Evolutionary conservation across 2,329 filamentous ascomycete genomes (phyloP).

Genomic region (Claviceps africana): DNA sequence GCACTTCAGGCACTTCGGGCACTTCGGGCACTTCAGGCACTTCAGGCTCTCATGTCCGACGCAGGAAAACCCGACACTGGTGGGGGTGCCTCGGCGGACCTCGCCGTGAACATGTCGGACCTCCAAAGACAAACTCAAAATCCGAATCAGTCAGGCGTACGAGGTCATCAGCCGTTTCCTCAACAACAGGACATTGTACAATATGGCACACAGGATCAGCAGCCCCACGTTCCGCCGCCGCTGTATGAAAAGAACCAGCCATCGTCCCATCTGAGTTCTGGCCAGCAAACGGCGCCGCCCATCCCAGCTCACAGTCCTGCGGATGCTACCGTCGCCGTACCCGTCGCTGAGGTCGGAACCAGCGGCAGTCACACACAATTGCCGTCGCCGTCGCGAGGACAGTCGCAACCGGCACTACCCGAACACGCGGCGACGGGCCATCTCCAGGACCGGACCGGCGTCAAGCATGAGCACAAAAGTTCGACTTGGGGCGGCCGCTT

Average conservation of each 20-base stretch:
- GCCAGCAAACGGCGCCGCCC: conserved; percentile 10
- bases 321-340: conserved; percentile 17
- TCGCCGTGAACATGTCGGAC: too few relatives aligned
- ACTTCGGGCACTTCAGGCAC: too few relatives aligned
- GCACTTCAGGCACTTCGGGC: too few relatives aligned
- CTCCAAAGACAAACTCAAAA: not conserved
- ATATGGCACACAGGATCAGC: not conserved
- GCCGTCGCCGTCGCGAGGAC: not conserved
- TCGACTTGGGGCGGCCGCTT: conserved; percentile 17
- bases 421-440: not conserved
- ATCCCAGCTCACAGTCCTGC: conserved; percentile 20
- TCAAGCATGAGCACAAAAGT: conserved; percentile 4
- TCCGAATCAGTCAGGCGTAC: not conserved
- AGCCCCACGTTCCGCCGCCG: not conserved
- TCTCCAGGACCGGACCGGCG: not conserved
- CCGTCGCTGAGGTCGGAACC: conserved; percentile 8
- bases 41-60: not conserved
- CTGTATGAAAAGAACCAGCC: conserved; percentile 4
- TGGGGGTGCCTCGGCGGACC: not conserved
- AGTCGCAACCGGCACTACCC: not conserved
- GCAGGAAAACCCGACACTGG: not conserved
- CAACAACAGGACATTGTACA: not conserved
- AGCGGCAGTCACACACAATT: not conserved
- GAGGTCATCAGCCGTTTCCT: not conserved
- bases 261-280: conserved; percentile 1